Evolutionary conservation across 1,284 basidiomycete species (phyloP).

Genomic region (Butyriboletus appendiculatus): DNA sequence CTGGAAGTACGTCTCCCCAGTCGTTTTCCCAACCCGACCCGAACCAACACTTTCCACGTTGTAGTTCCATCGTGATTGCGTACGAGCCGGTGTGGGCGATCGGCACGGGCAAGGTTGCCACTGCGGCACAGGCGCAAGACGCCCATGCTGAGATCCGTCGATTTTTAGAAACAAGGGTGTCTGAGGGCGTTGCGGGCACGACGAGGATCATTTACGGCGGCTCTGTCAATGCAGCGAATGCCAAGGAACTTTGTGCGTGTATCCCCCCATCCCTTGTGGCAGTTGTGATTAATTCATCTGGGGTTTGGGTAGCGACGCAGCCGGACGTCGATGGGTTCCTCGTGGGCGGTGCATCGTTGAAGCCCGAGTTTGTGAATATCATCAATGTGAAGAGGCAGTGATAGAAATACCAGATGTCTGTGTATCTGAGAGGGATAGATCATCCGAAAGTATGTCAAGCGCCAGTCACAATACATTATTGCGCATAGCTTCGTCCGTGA

Average conservation of each 20-base stretch:
- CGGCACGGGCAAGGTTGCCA: slow-evolving; percentile 96
- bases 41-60: not conserved
- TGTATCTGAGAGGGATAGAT: not conserved
- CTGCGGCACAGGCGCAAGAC: slow-evolving; percentile 89
- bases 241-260: slow-evolving; percentile 77
- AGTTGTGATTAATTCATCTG: not conserved
- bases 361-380: slow-evolving; percentile 95
- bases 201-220: slow-evolving; percentile 97
- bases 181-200: slow-evolving; percentile 67
- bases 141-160: slow-evolving; percentile 85
- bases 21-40: not conserved
- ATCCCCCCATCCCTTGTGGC: not conserved
- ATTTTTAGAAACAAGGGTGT: slow-evolving; percentile 73
- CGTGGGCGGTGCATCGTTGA: slow-evolving; percentile 96
- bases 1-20: slow-evolving; percentile 67
- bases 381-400: slow-evolving; percentile 65
- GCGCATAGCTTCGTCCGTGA: no score
- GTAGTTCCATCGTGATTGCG: slow-evolving; percentile 88
- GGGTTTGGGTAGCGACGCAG: slow-evolving; percentile 56
- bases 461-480: not conserved
- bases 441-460: not conserved
- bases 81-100: slow-evolving; percentile 99
- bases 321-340: slow-evolving; percentile 98
- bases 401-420: not conserved
- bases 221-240: slow-evolving; percentile 88